Evolutionary conservation across 2,329 filamentous ascomycete species (phyloP).

Genomic region (Phaeosphaeriaceae sp.): DNA sequence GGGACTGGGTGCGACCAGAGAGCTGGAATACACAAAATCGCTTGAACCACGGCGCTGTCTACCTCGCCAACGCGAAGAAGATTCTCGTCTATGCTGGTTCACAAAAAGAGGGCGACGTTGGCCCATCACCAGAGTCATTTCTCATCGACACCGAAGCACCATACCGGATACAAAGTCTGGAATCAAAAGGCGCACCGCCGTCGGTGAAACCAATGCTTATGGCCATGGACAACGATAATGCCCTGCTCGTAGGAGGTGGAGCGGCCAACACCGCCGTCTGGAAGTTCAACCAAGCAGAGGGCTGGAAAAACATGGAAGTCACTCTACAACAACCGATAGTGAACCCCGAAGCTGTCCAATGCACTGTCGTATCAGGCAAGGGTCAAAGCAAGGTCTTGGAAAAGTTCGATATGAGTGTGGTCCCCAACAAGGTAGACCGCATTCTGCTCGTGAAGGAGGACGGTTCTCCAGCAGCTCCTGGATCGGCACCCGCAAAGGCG

Average conservation of each 20-base stretch:
- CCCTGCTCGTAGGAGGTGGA: conserved; percentile 77
- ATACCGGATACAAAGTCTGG: conserved; percentile 66
- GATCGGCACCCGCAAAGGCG: conserved; percentile 57
- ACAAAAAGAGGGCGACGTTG: conserved; percentile 63
- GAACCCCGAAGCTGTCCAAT: conserved; percentile 67
- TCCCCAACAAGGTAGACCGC: conserved; percentile 78
- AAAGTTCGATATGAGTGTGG: conserved; percentile 76
- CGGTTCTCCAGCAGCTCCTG: conserved; percentile 60
- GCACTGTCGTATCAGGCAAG: conserved; percentile 71
- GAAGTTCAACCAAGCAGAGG: conserved; percentile 69
- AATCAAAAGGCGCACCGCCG: conserved; percentile 61
- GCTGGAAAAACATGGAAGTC: conserved; percentile 74
- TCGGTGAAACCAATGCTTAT: conserved; percentile 75
- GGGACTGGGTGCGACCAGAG: conserved; percentile 63
- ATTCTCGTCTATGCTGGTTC: conserved; percentile 85
- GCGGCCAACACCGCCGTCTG: conserved; percentile 72
- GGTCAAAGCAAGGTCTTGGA: conserved; percentile 82
- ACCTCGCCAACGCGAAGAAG: conserved; percentile 72
- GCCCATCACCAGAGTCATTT: conserved; percentile 76
- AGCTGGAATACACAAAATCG: conserved; percentile 70
- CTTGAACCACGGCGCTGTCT: conserved; percentile 77
- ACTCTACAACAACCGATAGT: conserved; percentile 68
- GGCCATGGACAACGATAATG: conserved; percentile 74
- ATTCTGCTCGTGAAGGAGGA: conserved; percentile 70
- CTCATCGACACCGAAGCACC: conserved; percentile 72